Evolutionary conservation across 2,329 filamentous ascomycete species (phyloP).

Genomic region (Cercospora sesami): DNA sequence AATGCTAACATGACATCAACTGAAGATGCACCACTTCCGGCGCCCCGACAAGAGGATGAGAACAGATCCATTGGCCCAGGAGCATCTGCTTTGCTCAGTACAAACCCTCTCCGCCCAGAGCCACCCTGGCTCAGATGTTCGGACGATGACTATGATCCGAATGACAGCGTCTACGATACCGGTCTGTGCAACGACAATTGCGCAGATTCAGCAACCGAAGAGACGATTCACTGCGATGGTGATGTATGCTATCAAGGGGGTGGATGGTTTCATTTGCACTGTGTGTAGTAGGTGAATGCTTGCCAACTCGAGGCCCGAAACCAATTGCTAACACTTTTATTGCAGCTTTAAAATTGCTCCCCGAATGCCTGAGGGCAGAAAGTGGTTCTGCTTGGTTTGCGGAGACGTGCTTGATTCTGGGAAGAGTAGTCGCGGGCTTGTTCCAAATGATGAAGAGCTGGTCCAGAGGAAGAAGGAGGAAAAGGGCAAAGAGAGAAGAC

Average conservation of each 20-base stretch:
- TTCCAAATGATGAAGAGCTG: no score
- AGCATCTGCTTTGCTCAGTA: background rate
- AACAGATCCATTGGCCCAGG: background rate
- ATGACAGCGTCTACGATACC: background rate
- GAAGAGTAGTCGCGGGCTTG: no score
- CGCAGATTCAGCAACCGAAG: background rate
- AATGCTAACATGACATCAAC: background rate
- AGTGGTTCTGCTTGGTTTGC: no score
- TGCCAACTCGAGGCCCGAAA: no score
- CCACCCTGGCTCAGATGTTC: background rate
- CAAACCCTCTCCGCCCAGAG: background rate
- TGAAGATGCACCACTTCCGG: background rate
- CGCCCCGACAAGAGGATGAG: accelerated
- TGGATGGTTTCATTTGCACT: background rate
- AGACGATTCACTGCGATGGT: background rate
- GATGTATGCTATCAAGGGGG: background rate
- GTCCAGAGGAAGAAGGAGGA: no score
- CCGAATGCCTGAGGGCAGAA: no score
- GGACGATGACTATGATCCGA: background rate
- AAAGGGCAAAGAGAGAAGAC: no score
- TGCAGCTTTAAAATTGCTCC: no score
- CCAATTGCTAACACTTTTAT: no score
- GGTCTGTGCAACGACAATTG: background rate
- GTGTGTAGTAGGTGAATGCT: background rate
- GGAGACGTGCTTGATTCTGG: no score